Percentiles rank a stretch among this genome's conserved stretches.
Conservation (phyloP, 225 moss, liverwort and hornwort species). For the Anthoceros angustus region DNA sequence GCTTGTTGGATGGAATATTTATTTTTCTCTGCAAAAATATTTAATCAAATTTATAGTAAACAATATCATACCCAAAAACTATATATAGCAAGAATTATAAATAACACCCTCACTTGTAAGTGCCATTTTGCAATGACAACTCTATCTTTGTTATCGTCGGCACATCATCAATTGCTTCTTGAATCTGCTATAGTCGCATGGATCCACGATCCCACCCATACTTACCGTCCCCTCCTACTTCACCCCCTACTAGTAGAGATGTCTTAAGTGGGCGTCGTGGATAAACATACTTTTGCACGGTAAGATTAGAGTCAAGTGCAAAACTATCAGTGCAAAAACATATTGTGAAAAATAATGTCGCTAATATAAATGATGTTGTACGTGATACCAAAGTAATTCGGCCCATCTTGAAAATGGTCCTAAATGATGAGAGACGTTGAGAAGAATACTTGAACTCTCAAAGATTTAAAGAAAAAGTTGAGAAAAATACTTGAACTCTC, state of each 20-base stretch:
- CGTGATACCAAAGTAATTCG: no score
- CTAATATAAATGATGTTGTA: no score
- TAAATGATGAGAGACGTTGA: no score
- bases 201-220: no score
- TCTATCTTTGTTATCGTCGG: constrained; percentile 12
- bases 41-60: neutral
- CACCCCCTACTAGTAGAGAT: neutral
- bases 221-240: no score
- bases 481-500: no score
- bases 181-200: constrained; percentile 10
- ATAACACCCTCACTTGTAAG: constrained; percentile 19
- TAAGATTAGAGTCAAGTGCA: neutral
- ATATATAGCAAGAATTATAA: neutral
- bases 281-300: neutral
- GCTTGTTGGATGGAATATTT: no score
- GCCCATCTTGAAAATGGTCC: no score
- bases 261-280: neutral
- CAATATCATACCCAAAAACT: neutral
- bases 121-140: constrained; percentile 24
- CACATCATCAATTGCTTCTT: constrained; percentile 27
- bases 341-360: no score
- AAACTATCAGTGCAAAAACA: no score
- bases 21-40: constrained; percentile 10
- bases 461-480: no score
- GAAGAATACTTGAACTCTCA: no score